Evolutionary conservation across 768 basidiomycete genomes (phyloP).

Genomic region (Amanita rubescens): DNA sequence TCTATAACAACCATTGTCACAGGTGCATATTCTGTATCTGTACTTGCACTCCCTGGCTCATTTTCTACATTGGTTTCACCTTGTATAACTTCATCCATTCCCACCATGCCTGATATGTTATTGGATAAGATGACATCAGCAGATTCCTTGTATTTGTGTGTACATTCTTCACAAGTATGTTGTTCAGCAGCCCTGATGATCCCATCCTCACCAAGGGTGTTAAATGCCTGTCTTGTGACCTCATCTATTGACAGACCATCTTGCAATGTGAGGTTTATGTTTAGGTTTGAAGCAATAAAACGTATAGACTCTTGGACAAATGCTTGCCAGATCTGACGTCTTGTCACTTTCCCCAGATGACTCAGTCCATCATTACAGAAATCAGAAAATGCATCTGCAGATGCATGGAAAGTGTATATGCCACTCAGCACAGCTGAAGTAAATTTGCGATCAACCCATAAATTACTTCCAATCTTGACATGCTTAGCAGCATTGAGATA

Average conservation of each 20-base stretch:
- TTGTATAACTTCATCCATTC: not conserved
- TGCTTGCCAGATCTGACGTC: conserved; percentile 13
- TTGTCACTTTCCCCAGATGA: not conserved
- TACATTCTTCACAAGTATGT: conserved; percentile 4
- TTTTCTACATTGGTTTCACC: no score
- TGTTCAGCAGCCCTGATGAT: conserved; percentile 6
- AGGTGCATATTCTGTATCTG: not conserved
- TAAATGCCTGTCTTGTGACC: conserved; percentile 11
- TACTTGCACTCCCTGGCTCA: no score
- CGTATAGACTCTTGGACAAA: conserved; percentile 17
- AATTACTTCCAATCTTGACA: not conserved
- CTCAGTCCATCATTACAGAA: not conserved
- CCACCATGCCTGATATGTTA: not conserved
- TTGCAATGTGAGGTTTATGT: conserved; percentile 2
- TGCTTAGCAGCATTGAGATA: not conserved
- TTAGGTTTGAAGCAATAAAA: conserved; percentile 6
- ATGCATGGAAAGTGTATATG: not conserved
- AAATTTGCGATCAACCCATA: not conserved
- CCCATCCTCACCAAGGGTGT: conserved; percentile 8
- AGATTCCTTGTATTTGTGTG: not conserved
- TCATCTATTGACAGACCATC: conserved; percentile 10
- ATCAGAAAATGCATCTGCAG: not conserved
- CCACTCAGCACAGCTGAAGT: not conserved
- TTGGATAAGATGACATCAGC: not conserved
- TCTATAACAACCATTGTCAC: conserved; percentile 10